Evolutionary conservation across 345 rosid genomes (phyloP).

Genomic region (Eutrema yunnanense): DNA sequence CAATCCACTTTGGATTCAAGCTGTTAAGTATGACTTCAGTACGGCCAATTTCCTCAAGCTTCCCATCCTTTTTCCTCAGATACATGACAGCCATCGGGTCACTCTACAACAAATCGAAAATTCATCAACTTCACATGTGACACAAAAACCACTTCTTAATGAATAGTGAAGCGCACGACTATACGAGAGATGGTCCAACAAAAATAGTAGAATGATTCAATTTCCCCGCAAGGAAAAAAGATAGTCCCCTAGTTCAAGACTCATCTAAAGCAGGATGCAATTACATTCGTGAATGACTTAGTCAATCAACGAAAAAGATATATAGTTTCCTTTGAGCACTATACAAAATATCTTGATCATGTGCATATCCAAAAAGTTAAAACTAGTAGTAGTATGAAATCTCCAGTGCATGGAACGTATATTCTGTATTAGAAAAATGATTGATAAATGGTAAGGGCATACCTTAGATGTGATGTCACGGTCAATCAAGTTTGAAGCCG

Average conservation of each 20-base stretch:
- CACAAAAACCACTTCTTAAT: constrained; percentile 1
- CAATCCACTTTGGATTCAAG: constrained; percentile 77
- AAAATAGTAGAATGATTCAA: background rate
- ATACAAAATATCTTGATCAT: background rate
- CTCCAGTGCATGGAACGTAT: background rate
- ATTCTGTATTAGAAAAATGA: too few relatives aligned
- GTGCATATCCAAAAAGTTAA: background rate
- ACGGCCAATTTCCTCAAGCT: constrained; percentile 75
- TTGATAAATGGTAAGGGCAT: background rate
- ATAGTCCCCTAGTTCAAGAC: background rate
- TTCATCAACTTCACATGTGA: background rate
- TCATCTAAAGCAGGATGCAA: background rate
- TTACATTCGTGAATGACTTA: background rate
- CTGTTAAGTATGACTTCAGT: constrained; percentile 74
- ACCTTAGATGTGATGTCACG: constrained; percentile 82
- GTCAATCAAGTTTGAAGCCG: constrained; percentile 65
- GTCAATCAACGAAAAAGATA: too few relatives aligned
- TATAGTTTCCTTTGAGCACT: background rate
- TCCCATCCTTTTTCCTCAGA: constrained; percentile 51
- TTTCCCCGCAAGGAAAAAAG: background rate
- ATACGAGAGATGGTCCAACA: background rate
- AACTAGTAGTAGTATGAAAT: background rate
- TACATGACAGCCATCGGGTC: constrained; percentile 77
- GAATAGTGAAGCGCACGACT: background rate
- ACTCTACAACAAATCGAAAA: constrained; percentile 44